Conservation (phyloP, 139 green algal genomes). For the Eudorina sp. region DNA sequence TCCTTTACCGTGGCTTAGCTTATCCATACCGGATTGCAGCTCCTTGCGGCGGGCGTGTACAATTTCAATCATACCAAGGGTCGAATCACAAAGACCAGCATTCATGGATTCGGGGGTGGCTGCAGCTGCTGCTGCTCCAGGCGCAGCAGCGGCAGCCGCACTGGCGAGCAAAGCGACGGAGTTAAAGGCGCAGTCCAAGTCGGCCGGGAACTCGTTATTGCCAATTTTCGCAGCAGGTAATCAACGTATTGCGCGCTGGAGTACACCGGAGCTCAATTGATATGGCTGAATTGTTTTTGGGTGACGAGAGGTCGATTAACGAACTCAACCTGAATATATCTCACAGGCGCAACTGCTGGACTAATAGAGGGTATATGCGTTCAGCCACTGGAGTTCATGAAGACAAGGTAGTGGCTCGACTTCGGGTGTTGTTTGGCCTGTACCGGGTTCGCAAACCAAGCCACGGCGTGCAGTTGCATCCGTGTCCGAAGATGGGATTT, state of each 20-base stretch:
- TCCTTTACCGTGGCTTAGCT: too few species aligned
- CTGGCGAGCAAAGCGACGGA: background rate
- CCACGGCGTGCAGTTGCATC: too few species aligned
- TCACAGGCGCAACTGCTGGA: conserved; percentile 7
- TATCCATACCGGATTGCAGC: too few species aligned
- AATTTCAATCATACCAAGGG: too few species aligned
- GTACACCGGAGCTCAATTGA: too few species aligned
- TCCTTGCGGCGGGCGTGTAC: too few species aligned
- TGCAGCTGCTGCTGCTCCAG: conserved; percentile 4
- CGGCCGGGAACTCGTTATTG: background rate
- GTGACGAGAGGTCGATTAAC: background rate
- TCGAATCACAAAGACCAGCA: too few species aligned
- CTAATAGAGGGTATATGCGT: conserved; percentile 18
- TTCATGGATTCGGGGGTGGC: conserved; percentile 3
- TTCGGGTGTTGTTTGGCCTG: too few species aligned
- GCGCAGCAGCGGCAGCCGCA: conserved; percentile 1
- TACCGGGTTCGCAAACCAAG: too few species aligned
- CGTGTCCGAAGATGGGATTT: too few species aligned
- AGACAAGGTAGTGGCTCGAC: conserved; percentile 38
- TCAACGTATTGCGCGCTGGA: too few species aligned
- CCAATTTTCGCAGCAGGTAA: conserved; percentile 27
- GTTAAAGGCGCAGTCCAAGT: background rate
- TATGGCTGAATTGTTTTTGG: too few species aligned
- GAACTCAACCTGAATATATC: background rate
- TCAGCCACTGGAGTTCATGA: conserved; percentile 37